Conservation (phyloP, 1,284 basidiomycete species). For the Austroboletus niveus region DNA sequence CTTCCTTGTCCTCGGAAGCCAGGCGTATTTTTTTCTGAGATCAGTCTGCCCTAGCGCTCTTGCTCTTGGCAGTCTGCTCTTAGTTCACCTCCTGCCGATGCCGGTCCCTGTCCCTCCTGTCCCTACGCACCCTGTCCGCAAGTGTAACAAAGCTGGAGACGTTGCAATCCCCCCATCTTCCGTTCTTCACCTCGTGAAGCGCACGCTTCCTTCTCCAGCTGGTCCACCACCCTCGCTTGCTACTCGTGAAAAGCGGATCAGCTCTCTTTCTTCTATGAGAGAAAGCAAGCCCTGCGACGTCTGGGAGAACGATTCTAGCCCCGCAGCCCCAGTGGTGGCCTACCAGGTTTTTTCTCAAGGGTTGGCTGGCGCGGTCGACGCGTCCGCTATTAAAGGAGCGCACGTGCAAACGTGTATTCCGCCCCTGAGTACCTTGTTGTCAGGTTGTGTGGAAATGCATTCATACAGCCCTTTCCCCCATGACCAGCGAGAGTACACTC, state of each 20-base stretch:
- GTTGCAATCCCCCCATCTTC: constrained; percentile 39
- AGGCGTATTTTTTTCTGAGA: constrained; percentile 37
- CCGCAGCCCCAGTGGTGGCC: background rate
- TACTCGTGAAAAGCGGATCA: constrained; percentile 69
- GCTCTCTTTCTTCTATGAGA: constrained; percentile 66
- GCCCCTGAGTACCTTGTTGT: constrained; percentile 53
- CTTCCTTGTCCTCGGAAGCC: constrained; percentile 29
- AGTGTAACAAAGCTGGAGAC: constrained; percentile 45
- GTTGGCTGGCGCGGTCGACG: constrained; percentile 70
- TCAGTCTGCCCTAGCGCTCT: constrained; percentile 37
- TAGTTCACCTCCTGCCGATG: constrained; percentile 57
- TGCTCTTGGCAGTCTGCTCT: constrained; percentile 42
- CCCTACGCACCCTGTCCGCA: constrained; percentile 62
- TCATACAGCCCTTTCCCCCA: constrained; percentile 8
- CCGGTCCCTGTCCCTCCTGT: constrained; percentile 74
- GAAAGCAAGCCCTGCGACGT: constrained; percentile 61
- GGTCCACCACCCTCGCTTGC: constrained; percentile 62
- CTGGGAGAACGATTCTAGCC: constrained; percentile 53
- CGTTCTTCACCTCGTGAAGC: constrained; percentile 50
- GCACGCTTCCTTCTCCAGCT: constrained; percentile 55
- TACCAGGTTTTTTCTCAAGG: constrained; percentile 63
- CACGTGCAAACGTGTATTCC: constrained; percentile 79
- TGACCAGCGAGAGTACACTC: constrained; percentile 37
- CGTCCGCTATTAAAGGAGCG: constrained; percentile 77
- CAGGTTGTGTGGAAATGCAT: constrained; percentile 20